Conservation (phyloP, 2,329 filamentous ascomycete species). For the Ceratocystis papillata region DNA sequence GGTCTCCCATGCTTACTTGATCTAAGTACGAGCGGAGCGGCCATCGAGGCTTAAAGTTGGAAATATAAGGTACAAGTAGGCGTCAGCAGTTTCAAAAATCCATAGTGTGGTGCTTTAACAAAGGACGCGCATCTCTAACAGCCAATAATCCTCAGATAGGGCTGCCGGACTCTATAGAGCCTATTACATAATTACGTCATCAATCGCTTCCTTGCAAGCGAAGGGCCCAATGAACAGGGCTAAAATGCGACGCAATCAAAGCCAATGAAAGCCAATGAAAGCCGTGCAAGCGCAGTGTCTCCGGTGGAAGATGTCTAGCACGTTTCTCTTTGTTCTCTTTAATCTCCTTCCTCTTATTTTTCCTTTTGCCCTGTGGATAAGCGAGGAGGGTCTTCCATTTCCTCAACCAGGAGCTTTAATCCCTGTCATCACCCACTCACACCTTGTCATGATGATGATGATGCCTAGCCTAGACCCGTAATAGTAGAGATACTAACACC, state of each 20-base stretch:
- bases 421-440: not conserved
- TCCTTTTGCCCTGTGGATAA: not conserved
- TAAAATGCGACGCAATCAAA: not conserved
- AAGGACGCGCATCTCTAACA: too few species aligned
- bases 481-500: not conserved
- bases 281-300: too few species aligned
- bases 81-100: too few species aligned
- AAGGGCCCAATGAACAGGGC: not conserved
- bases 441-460: not conserved
- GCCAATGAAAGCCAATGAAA: conserved; percentile 5
- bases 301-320: not conserved
- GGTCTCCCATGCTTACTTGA: too few species aligned
- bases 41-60: too few species aligned
- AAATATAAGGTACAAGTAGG: too few species aligned
- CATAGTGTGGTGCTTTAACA: too few species aligned
- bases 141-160: not conserved
- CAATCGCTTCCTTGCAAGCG: not conserved
- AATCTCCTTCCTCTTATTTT: not conserved
- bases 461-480: not conserved
- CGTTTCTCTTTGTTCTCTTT: not conserved
- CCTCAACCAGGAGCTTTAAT: not conserved
- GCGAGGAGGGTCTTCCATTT: not conserved
- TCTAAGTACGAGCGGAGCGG: too few species aligned
- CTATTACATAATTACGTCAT: not conserved
- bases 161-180: not conserved